Evolutionary conservation across 176 grass and related monocot genomes (phyloP), one percentile per base, ranked within the genome.

Genomic region (Panicum miliaceum): DNA sequence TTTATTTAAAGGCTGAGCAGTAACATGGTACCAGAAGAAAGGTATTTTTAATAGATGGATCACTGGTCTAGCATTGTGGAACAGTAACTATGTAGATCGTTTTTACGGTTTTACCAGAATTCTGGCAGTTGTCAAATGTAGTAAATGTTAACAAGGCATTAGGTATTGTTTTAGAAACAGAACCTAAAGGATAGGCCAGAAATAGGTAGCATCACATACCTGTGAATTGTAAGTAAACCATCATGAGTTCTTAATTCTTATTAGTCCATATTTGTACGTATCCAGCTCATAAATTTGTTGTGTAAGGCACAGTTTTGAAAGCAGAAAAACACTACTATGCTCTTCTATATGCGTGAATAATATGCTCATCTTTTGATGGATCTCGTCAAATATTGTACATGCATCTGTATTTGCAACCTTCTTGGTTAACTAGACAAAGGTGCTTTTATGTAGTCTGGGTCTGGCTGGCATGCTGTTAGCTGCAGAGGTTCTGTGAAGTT

Each of bases 101-200:
- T 68, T 77, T 76, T 68, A n/a, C 37, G 47, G 77, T 68, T 77
- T 76, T 18, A 68, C 11, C 9, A 47, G 60, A 69, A 29, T 61
- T 37, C 50, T n/a, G 8, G 9, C 22, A 23, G 36, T 9, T 36
- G 3, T n/a, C 32, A 81, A 40, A 59, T 68, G 38, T 61, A 61
- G 53, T 61, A 61, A 54, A 72, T 63, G 47, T 32, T 71, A 62
- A n/a, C 12, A 48, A 19, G 53, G 34, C 8, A 4, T 84, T 84
- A 75, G 42, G 47, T 65, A 75, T 81, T 58, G 40, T 14, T 84
- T 14, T 84, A 57, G 74, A 76, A 50, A 80, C 29, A 58, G 26
- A 71, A 57, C 15, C 29, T n/a, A 66, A 18, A 85, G 1, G 71
- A 77, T 81, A 77, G 37, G 40, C 5, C 75, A 29, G 71, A 72